Conservation (phyloP, 768 basidiomycete genomes). For the Russula sp. region DNA sequence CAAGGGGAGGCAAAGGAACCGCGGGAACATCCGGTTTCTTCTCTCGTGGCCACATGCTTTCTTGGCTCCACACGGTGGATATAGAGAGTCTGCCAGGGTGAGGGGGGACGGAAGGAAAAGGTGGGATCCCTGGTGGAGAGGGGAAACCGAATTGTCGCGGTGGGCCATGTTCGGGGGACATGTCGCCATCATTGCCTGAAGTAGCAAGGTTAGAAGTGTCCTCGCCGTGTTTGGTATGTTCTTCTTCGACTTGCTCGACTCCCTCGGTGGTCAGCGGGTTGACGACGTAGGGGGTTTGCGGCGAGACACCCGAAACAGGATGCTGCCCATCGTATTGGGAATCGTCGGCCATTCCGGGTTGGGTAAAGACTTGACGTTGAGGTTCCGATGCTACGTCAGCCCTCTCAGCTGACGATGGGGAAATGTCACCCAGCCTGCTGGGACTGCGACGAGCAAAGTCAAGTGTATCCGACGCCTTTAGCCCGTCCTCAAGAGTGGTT, state of each 20-base stretch:
- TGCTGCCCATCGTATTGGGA: background rate
- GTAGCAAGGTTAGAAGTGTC: background rate
- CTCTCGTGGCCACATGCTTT: constrained; percentile 15
- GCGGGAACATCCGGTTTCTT: background rate
- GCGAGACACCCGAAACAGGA: background rate
- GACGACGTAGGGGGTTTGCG: background rate
- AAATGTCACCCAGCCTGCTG: constrained; percentile 10
- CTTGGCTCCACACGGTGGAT: constrained; percentile 16
- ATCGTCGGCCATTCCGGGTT: background rate
- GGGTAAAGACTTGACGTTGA: background rate
- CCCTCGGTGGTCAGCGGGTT: background rate
- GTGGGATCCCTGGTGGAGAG: background rate
- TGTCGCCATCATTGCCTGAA: background rate
- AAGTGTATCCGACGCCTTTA: background rate
- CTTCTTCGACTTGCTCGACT: background rate
- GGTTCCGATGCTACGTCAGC: background rate
- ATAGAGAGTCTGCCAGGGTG: background rate
- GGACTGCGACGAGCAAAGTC: constrained; percentile 7
- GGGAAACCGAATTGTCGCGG: background rate
- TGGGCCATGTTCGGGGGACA: background rate
- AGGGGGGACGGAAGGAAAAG: background rate
- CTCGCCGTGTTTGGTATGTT: background rate
- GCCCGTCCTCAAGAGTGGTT: constrained; percentile 10
- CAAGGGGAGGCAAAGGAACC: constrained; percentile 5
- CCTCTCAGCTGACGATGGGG: background rate